Percentiles rank a stretch among this genome's conserved stretches.
phyloP scores from a whole-genome alignment of 441 rosid genomes.

The Pelargonium myrrhifolium region DNA sequence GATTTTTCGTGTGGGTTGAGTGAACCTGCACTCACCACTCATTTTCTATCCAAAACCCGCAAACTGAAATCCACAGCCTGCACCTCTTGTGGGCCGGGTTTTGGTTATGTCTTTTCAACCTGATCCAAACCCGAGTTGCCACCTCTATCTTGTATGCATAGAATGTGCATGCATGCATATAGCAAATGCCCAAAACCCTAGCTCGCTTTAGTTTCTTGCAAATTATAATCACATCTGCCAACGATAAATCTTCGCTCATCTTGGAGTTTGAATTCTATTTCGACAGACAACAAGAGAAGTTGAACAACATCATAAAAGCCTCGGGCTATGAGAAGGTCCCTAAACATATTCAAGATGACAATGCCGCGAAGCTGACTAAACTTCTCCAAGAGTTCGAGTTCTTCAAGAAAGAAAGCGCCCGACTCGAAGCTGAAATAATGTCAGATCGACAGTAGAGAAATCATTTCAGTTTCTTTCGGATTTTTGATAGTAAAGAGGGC shows the following conservation, averaged over 20 bases:
- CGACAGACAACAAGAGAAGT: conserved; percentile 69
- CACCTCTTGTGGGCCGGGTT: not conserved
- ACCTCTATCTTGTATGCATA: too few relatives aligned
- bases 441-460: not conserved
- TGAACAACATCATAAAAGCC: conserved; percentile 56
- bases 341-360: conserved; percentile 51
- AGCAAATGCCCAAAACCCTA: too few relatives aligned
- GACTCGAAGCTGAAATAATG: conserved; percentile 28
- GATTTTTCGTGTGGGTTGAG: too few relatives aligned
- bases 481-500: not conserved
- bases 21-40: too few relatives aligned
- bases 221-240: not conserved
- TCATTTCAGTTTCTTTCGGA: too few relatives aligned
- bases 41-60: too few relatives aligned
- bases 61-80: too few relatives aligned
- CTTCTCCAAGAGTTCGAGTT: conserved; percentile 61
- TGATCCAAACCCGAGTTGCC: too few relatives aligned
- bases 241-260: too few relatives aligned
- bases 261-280: not conserved
- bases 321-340: conserved; percentile 81
- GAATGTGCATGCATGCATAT: too few relatives aligned
- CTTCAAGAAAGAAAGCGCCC: conserved; percentile 43
- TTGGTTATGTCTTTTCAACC: too few relatives aligned
- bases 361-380: conserved; percentile 43
- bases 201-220: not conserved